phyloP scores from a whole-genome alignment of 2,329 filamentous ascomycete genomes.

The Hypomyces perniciosus region DNA sequence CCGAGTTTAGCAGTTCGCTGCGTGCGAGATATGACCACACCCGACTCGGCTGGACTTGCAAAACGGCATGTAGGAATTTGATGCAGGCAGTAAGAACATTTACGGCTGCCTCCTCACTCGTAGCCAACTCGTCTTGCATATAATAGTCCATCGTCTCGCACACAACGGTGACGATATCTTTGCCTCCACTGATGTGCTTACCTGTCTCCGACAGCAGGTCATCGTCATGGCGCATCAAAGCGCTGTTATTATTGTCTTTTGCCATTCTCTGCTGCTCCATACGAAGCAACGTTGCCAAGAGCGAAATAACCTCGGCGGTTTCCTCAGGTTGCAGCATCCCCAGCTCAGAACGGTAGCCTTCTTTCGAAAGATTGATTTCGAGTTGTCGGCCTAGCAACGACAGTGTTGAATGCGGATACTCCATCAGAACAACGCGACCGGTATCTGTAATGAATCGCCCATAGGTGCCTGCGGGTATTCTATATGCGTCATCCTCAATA shows the following conservation, averaged over 20 bases:
- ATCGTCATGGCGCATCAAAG: slow-evolving; percentile 29
- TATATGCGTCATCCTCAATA: slow-evolving; percentile 47
- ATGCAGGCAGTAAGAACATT: slow-evolving; percentile 64
- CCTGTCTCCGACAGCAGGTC: slow-evolving; percentile 50
- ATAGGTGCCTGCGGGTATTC: slow-evolving; percentile 58
- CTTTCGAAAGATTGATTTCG: slow-evolving; percentile 58
- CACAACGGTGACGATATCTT: slow-evolving; percentile 74
- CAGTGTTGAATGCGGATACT: slow-evolving; percentile 73
- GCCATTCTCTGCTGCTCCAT: slow-evolving; percentile 38
- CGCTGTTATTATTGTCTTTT: slow-evolving; percentile 17
- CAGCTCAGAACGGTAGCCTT: slow-evolving; percentile 47
- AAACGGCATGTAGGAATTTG: slow-evolving; percentile 69
- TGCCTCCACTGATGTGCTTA: slow-evolving; percentile 51
- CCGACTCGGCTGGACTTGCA: slow-evolving; percentile 70
- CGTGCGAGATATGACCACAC: slow-evolving; percentile 87
- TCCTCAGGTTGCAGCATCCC: slow-evolving; percentile 53
- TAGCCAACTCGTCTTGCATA: slow-evolving; percentile 50
- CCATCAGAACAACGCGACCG: slow-evolving; percentile 68
- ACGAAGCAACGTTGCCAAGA: slow-evolving; percentile 66
- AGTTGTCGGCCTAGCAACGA: slow-evolving; percentile 72
- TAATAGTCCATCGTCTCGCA: slow-evolving; percentile 77
- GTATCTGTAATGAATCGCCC: slow-evolving; percentile 72
- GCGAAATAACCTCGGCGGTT: slow-evolving; percentile 64
- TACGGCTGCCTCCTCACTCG: slow-evolving; percentile 59
- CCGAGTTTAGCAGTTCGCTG: slow-evolving; percentile 71